Percentiles rank a stretch among this genome's conserved stretches.
Evolutionary conservation across 306 rosid genomes (phyloP).

Genomic region (Albizia julibrissin): DNA sequence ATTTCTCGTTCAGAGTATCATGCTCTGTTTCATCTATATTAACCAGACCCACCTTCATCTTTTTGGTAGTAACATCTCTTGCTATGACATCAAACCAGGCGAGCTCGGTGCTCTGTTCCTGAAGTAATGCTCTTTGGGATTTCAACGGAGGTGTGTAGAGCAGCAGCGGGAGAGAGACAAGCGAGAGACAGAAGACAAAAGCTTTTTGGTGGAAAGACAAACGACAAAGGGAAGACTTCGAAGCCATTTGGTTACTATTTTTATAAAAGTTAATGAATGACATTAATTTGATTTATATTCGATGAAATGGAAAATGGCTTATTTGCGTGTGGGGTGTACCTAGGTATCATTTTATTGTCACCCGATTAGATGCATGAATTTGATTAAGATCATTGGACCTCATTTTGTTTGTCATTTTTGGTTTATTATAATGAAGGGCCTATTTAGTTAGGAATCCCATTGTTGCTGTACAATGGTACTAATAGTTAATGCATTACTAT

Average conservation of each 20-base stretch:
- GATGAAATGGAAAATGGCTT: not conserved
- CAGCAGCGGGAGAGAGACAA: slow-evolving; percentile 28
- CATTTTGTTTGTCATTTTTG: not conserved
- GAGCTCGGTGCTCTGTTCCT: not conserved
- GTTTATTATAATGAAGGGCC: too few species aligned
- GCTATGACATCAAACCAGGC: slow-evolving; percentile 46
- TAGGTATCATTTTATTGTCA: not conserved
- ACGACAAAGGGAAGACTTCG: slow-evolving; percentile 25
- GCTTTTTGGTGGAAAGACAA: slow-evolving; percentile 25
- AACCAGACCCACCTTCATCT: slow-evolving; percentile 60
- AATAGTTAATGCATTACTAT: too few species aligned
- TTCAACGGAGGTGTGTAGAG: slow-evolving; percentile 6
- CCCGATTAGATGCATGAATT: not conserved
- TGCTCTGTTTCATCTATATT: slow-evolving; percentile 31
- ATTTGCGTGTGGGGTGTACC: not conserved
- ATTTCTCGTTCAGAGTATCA: not conserved
- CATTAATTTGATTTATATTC: not conserved
- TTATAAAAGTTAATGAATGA: not conserved
- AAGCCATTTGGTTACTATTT: slow-evolving; percentile 36
- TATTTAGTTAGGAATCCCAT: too few species aligned
- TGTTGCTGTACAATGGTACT: too few species aligned
- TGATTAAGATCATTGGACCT: not conserved
- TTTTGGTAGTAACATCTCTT: slow-evolving; percentile 11
- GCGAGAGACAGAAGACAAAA: slow-evolving; percentile 32
- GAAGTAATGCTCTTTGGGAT: not conserved